phyloP scores from a whole-genome alignment of 2,329 filamentous ascomycete species.

The Beauveria rudraprayagi region DNA sequence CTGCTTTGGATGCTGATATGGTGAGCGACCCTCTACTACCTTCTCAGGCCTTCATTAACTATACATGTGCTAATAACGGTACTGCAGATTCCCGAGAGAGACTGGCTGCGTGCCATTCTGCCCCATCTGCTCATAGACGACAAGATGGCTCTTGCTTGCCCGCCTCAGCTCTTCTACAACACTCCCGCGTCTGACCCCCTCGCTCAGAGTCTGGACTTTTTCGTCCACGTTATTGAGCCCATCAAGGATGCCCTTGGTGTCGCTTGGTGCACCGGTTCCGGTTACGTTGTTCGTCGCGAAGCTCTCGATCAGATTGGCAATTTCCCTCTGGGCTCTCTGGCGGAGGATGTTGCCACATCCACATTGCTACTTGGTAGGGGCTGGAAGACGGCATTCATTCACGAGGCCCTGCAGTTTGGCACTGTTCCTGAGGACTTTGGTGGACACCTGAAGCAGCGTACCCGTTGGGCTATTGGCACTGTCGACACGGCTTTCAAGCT shows the following conservation, averaged over 20 bases:
- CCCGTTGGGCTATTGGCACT: slow-evolving; percentile 47
- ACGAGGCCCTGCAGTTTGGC: slow-evolving; percentile 53
- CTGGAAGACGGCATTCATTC: slow-evolving; percentile 54
- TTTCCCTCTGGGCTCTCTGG: slow-evolving; percentile 50
- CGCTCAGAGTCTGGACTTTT: slow-evolving; percentile 49
- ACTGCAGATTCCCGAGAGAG: slow-evolving; percentile 47
- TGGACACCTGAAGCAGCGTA: slow-evolving; percentile 49
- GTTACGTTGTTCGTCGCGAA: slow-evolving; percentile 50
- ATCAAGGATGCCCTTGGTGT: slow-evolving; percentile 44
- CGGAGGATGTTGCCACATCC: slow-evolving; percentile 54
- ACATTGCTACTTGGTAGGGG: slow-evolving; percentile 50
- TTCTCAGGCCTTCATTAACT: background rate
- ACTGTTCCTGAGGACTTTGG: slow-evolving; percentile 49
- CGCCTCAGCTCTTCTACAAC: slow-evolving; percentile 57
- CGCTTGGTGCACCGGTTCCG: slow-evolving; percentile 59
- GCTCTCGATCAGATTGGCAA: slow-evolving; percentile 54
- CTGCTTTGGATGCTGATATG: slow-evolving; percentile 61
- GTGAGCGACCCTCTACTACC: slow-evolving; percentile 19
- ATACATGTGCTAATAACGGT: background rate
- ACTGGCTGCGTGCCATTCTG: slow-evolving; percentile 52
- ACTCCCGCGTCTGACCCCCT: slow-evolving; percentile 50
- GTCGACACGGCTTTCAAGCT: slow-evolving; percentile 53
- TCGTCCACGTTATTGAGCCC: slow-evolving; percentile 45
- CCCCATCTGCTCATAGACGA: slow-evolving; percentile 51
- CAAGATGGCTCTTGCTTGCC: slow-evolving; percentile 51